Percentiles rank a stretch among this genome's conserved stretches.
Conservation (phyloP, 1,284 basidiomycete species). For the Leccinum griseonigrum region DNA sequence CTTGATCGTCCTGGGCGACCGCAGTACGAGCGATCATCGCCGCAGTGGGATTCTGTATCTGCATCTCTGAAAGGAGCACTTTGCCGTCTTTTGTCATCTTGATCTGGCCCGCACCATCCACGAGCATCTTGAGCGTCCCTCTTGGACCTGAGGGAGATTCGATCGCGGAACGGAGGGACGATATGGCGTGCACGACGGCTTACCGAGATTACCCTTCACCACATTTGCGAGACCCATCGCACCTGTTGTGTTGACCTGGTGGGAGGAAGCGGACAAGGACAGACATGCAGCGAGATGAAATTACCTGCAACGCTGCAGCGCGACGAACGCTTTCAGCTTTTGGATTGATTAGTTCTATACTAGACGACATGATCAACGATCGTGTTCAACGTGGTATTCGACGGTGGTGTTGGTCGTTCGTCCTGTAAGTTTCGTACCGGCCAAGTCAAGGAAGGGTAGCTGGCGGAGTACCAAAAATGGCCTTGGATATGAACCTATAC, state of each 20-base stretch:
- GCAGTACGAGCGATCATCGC: conserved; percentile 99
- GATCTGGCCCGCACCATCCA: conserved; percentile 98
- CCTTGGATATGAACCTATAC: conserved; percentile 30
- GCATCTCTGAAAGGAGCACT: conserved; percentile 98
- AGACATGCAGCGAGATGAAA: conserved; percentile 24
- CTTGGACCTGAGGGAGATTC: conserved; percentile 66
- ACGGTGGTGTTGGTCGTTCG: conserved; percentile 16
- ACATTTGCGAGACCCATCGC: conserved; percentile 98
- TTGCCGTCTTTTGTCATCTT: conserved; percentile 99
- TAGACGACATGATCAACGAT: conserved; percentile 61
- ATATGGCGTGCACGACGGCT: conserved; percentile 26
- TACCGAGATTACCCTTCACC: conserved; percentile 95
- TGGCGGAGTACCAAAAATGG: conserved; percentile 33
- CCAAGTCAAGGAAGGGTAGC: not conserved
- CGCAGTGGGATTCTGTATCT: conserved; percentile 99
- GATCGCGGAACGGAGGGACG: conserved; percentile 17
- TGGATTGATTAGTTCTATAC: conserved; percentile 92
- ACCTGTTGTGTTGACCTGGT: conserved; percentile 84
- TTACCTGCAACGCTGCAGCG: conserved; percentile 90
- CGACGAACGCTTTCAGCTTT: conserved; percentile 94
- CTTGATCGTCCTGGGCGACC: conserved; percentile 98
- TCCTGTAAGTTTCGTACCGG: conserved; percentile 3
- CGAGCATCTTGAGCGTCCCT: conserved; percentile 99
- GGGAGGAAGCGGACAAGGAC: conserved; percentile 20
- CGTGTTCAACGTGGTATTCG: conserved; percentile 21